Evolutionary conservation across 306 rosid genomes (phyloP).

Genomic region (Inga oerstediana): DNA sequence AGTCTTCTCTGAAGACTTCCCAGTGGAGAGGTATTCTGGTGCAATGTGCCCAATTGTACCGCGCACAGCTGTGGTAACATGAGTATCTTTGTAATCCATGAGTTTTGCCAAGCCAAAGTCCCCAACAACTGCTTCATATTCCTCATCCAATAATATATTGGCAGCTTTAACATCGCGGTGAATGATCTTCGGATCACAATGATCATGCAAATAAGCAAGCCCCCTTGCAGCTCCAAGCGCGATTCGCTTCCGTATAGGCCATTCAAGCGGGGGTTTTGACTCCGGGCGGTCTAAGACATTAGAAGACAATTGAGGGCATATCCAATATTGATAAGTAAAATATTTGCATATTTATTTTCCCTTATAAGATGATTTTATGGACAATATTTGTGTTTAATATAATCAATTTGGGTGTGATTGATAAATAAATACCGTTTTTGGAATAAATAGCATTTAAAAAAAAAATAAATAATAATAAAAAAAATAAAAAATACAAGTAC

Average conservation of each 20-base stretch:
- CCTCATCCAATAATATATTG: constrained; percentile 30
- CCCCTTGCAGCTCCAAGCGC: constrained; percentile 34
- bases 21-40: constrained; percentile 32
- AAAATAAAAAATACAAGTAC: too few relatives aligned
- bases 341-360: too few relatives aligned
- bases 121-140: constrained; percentile 36
- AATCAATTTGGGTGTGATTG: too few relatives aligned
- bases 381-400: too few relatives aligned
- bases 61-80: constrained; percentile 28
- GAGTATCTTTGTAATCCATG: constrained; percentile 27
- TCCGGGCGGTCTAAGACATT: constrained; percentile 22
- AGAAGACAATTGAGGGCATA: not conserved
- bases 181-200: constrained; percentile 23
- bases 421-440: too few relatives aligned
- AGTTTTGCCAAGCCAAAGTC: constrained; percentile 33
- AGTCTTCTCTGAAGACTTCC: constrained; percentile 32
- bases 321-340: too few relatives aligned
- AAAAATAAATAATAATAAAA: too few relatives aligned
- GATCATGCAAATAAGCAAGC: constrained; percentile 35
- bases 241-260: constrained; percentile 19
- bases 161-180: constrained; percentile 36
- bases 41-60: constrained; percentile 35
- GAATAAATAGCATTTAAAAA: too few relatives aligned
- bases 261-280: constrained; percentile 1
- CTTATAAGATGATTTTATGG: too few relatives aligned